Conservation (phyloP, 768 basidiomycete species). For the Auricularia sp. region DNA sequence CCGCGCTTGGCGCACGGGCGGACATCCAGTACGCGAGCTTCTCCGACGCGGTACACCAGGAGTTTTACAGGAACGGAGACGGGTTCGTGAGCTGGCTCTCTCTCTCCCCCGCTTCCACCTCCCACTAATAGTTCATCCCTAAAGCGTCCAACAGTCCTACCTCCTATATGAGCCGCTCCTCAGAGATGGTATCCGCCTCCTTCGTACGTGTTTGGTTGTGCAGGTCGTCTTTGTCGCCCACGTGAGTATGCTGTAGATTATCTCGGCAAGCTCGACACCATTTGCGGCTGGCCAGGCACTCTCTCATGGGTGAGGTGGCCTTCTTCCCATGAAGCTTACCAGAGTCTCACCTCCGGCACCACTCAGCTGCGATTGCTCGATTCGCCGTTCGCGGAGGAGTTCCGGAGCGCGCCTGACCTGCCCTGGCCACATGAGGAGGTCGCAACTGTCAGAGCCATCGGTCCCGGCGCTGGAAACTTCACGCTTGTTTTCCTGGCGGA, state of each 20-base stretch:
- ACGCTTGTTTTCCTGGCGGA: constrained; percentile 23
- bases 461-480: constrained; percentile 27
- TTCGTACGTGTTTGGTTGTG: constrained; percentile 6
- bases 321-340: not conserved
- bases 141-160: constrained; percentile 13
- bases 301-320: constrained; percentile 21
- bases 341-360: not conserved
- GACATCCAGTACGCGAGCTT: constrained; percentile 2
- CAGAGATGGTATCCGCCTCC: constrained; percentile 18
- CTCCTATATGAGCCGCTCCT: constrained; percentile 20
- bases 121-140: not conserved
- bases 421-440: constrained; percentile 18
- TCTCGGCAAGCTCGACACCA: constrained; percentile 22
- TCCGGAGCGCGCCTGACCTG: constrained; percentile 19
- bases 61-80: constrained; percentile 6
- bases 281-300: constrained; percentile 22
- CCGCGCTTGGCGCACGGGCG: constrained; percentile 6
- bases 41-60: not conserved
- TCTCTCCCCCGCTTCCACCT: not conserved
- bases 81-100: not conserved
- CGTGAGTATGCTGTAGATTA: constrained; percentile 15
- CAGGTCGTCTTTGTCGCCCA: not conserved
- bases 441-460: constrained; percentile 20
- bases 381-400: constrained; percentile 19
- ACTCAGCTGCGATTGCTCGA: constrained; percentile 17